Conservation (phyloP, 2,329 filamentous ascomycete genomes). For the Aspergillus niger region DNA sequence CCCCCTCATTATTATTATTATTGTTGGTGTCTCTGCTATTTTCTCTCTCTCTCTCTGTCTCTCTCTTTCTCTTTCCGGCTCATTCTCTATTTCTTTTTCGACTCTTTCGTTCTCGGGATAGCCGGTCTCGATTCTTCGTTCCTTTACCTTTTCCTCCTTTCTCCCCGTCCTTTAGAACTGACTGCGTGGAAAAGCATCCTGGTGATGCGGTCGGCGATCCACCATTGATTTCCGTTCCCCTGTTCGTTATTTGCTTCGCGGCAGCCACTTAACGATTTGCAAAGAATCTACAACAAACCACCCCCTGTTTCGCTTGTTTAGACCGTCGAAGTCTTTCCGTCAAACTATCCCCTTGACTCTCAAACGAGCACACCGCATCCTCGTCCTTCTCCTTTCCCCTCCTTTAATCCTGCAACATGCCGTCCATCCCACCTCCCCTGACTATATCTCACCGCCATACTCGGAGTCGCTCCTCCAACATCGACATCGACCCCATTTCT, state of each 20-base stretch:
- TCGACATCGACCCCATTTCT: slow-evolving; percentile 41
- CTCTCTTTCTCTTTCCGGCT: neutral
- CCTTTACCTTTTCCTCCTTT: neutral
- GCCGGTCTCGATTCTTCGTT: neutral
- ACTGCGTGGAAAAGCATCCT: slow-evolving; percentile 17
- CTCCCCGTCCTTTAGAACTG: neutral
- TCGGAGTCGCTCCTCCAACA: slow-evolving; percentile 35
- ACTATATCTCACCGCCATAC: slow-evolving; percentile 42
- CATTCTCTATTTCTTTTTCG: neutral
- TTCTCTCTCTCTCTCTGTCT: neutral
- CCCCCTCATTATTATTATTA: neutral
- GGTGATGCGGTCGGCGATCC: slow-evolving; percentile 16
- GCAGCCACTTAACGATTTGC: slow-evolving; percentile 6
- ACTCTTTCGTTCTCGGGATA: neutral
- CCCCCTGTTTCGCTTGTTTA: slow-evolving; percentile 3
- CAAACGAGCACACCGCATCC: neutral
- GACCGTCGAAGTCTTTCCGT: neutral
- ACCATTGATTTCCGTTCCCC: slow-evolving; percentile 14
- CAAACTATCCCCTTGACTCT: neutral
- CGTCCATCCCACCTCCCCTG: slow-evolving; percentile 38
- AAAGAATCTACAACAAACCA: neutral
- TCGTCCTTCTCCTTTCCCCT: slow-evolving; percentile 7
- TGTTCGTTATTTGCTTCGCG: slow-evolving; percentile 4
- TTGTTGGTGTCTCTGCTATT: neutral
- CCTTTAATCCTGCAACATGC: slow-evolving; percentile 24